Conservation (phyloP, 805 yeast species). For the Spathaspora sp. region DNA sequence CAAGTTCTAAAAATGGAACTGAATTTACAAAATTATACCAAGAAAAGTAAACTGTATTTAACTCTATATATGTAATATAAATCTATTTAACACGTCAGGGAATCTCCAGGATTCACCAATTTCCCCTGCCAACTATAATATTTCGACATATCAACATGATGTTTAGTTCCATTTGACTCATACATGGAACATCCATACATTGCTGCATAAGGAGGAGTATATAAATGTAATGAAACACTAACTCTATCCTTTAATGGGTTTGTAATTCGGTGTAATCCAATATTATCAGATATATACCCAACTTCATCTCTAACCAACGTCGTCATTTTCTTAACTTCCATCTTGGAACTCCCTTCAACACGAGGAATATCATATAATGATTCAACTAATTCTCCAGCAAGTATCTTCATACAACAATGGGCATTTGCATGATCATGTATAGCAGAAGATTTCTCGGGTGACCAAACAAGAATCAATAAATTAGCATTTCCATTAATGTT, state of each 20-base stretch:
- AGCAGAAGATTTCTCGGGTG: slow-evolving; percentile 58
- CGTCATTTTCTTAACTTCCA: slow-evolving; percentile 24
- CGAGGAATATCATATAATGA: slow-evolving; percentile 51
- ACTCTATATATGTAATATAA: neutral
- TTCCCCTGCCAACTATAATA: slow-evolving; percentile 62
- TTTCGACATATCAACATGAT: slow-evolving; percentile 55
- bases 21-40: slow-evolving; percentile 50
- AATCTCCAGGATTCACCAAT: slow-evolving; percentile 22
- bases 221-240: slow-evolving; percentile 65
- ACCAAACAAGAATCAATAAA: slow-evolving; percentile 65
- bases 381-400: slow-evolving; percentile 58
- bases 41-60: neutral
- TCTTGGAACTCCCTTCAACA: slow-evolving; percentile 16
- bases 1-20: slow-evolving; percentile 51
- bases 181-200: slow-evolving; percentile 51
- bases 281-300: slow-evolving; percentile 60
- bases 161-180: slow-evolving; percentile 48
- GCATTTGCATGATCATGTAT: slow-evolving; percentile 77
- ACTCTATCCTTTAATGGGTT: slow-evolving; percentile 41
- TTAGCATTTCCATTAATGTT: slow-evolving; percentile 71
- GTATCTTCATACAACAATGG: slow-evolving; percentile 70
- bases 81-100: slow-evolving; percentile 17
- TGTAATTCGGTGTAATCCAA: slow-evolving; percentile 63
- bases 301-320: slow-evolving; percentile 41
- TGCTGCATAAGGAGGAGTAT: slow-evolving; percentile 75